These are phyloP conservation scores for Sporothrix sp. DNA, from an alignment of 2,329 filamentous ascomycete genomes.

Conservation along the genomic window DNA sequence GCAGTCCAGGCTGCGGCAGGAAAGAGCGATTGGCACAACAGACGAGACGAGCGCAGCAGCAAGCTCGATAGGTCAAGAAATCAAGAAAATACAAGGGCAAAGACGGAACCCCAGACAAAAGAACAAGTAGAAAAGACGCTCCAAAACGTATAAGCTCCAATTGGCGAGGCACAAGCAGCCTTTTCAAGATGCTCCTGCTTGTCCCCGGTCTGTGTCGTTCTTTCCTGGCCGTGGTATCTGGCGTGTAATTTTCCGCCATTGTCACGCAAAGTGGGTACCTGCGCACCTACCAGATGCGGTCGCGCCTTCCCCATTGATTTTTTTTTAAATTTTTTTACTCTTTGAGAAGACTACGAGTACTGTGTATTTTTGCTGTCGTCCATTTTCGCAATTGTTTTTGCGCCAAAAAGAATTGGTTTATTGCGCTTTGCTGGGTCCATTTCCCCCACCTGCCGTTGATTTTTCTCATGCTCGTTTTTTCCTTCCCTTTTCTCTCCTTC, in stretches of 20 bases:
- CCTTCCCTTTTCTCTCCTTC: conserved; percentile 8
- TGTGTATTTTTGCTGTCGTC: neutral
- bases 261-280: conserved; percentile 9
- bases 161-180: too few relatives aligned
- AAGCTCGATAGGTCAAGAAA: too few relatives aligned
- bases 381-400: conserved; percentile 4
- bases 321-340: conserved; percentile 3
- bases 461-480: conserved; percentile 12
- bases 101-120: too few relatives aligned
- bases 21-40: too few relatives aligned
- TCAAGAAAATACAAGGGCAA: too few relatives aligned
- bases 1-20: too few relatives aligned
- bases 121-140: too few relatives aligned
- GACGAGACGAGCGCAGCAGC: too few relatives aligned
- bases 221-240: neutral
- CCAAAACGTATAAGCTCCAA: too few relatives aligned
- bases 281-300: conserved; percentile 6
- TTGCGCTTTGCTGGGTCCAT: neutral
- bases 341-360: too few relatives aligned
- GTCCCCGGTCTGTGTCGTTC: neutral
- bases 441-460: conserved; percentile 6
- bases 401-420: neutral
- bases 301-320: neutral
- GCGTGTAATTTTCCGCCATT: conserved; percentile 1
- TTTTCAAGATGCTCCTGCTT: too few relatives aligned